Base-by-base conservation (phyloP, 768 basidiomycete species). In the Boletus rex-veris region DNA sequence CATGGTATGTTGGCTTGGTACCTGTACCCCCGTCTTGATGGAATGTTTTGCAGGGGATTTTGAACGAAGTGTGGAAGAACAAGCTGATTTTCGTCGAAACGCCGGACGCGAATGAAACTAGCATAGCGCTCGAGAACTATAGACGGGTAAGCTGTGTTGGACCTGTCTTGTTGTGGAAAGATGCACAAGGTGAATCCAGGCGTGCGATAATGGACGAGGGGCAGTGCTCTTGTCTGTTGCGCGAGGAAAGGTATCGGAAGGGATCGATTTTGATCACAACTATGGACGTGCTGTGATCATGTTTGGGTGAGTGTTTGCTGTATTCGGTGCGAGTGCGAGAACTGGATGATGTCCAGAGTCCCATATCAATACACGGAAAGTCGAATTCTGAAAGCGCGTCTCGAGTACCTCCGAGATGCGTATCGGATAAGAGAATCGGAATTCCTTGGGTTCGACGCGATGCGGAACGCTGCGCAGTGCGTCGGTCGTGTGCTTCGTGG, bases 211-310 rank as follows among this genome's bases (percentile, higher is more conserved):
- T 67, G 97, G 97, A 39, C 84, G 97, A 46, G 97, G 97, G 2
- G 97, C 97, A 18, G 94, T 98, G 28, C 77, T 99, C 30, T 77
- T 99, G 38, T 98, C 97, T 21, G 97, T 99, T 33, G 97, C 97
- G 28, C 86, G 97, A 76, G 97, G 97, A 4, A 99, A 99, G 71
- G 97, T 99, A 0, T 98, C 97, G 0, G 97, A 99, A 73, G 97
- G 97, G n/a, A 99, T 99, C 64, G 97, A 99, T 83, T 99, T 99
- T 65, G 97, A 99, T 69, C 97, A 99, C 73, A 98, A 99, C 69
- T 99, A 98, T 67, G 97, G 97, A 2, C 83, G 97, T 46, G 97
- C 97, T 61, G 94, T 98, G 68, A 93, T 99, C 69, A 98, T 99
- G 97, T 98, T 99, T 75, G 97, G 97, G 92, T 93, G 69, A 69